phyloP scores from a whole-genome alignment of 176 grass and related monocot species.

The Paspalum vaginatum region DNA sequence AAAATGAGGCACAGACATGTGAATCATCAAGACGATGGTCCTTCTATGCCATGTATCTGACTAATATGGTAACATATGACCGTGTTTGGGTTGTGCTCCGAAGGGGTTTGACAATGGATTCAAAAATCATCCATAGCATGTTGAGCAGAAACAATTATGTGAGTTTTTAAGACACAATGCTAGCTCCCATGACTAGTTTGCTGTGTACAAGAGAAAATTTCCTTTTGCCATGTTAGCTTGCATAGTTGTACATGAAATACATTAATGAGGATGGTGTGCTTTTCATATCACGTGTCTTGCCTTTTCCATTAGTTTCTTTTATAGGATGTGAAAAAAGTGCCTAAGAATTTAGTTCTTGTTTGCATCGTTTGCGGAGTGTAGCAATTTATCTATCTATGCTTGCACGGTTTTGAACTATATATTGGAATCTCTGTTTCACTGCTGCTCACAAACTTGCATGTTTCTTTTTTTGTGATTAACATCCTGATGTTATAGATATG shows the following conservation, averaged over 20 bases:
- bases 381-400: conserved; percentile 2
- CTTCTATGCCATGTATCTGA: conserved; percentile 61
- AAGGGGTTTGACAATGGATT: conserved; percentile 51
- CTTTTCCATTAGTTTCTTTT: conserved; percentile 17
- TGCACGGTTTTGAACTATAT: conserved; percentile 15
- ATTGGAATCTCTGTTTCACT: conserved; percentile 5
- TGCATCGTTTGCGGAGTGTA: not conserved
- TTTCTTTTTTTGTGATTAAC: not conserved
- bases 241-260: conserved; percentile 25
- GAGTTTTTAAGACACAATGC: conserved; percentile 49
- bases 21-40: conserved; percentile 50
- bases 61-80: conserved; percentile 74
- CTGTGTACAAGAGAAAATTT: not conserved
- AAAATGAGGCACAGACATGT: conserved; percentile 32
- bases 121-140: conserved; percentile 61
- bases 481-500: not conserved
- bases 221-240: conserved; percentile 11
- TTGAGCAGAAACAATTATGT: conserved; percentile 58
- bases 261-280: conserved; percentile 2
- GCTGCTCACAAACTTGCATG: not conserved
- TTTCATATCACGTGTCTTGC: conserved; percentile 23
- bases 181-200: conserved; percentile 38
- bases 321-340: conserved; percentile 12
- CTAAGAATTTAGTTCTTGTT: conserved; percentile 7
- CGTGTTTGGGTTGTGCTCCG: conserved; percentile 65